Conservation (phyloP, 2,329 filamentous ascomycete genomes). For the Monosporascus sp. region DNA sequence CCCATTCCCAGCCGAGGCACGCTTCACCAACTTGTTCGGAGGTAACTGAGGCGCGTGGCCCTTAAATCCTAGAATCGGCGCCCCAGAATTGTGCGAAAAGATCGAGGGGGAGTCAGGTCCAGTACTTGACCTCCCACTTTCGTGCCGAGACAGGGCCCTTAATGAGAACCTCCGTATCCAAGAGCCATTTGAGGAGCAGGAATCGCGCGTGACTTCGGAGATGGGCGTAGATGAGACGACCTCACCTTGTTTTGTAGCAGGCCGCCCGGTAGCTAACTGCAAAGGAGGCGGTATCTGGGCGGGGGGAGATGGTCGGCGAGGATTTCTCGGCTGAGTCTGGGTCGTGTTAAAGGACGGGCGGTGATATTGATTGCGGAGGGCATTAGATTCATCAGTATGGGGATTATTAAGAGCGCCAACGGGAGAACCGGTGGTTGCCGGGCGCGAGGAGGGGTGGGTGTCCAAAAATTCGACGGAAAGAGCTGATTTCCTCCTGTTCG, state of each 20-base stretch:
- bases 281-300: constrained; percentile 37
- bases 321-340: constrained; percentile 18
- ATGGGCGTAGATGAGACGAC: constrained; percentile 18
- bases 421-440: constrained; percentile 36
- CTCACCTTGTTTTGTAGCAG: constrained; percentile 30
- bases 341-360: not conserved
- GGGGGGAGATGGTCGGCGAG: constrained; percentile 18
- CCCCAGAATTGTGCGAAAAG: constrained; percentile 61
- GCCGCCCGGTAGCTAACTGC: constrained; percentile 35
- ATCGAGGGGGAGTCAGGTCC: constrained; percentile 62
- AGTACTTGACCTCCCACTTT: constrained; percentile 59
- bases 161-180: constrained; percentile 70
- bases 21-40: constrained; percentile 76
- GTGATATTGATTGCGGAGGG: constrained; percentile 25
- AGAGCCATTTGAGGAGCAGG: constrained; percentile 57
- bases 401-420: constrained; percentile 14
- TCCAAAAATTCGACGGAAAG: constrained; percentile 30
- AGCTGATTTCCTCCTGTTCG: constrained; percentile 26
- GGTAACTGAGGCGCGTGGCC: constrained; percentile 40
- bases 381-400: constrained; percentile 29
- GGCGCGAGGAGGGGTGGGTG: constrained; percentile 32
- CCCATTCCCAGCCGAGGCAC: constrained; percentile 53
- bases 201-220: constrained; percentile 47
- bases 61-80: constrained; percentile 52
- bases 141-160: constrained; percentile 59